Conservation (phyloP, 2,329 filamentous ascomycete species). For the Verticillium alfalfae region DNA sequence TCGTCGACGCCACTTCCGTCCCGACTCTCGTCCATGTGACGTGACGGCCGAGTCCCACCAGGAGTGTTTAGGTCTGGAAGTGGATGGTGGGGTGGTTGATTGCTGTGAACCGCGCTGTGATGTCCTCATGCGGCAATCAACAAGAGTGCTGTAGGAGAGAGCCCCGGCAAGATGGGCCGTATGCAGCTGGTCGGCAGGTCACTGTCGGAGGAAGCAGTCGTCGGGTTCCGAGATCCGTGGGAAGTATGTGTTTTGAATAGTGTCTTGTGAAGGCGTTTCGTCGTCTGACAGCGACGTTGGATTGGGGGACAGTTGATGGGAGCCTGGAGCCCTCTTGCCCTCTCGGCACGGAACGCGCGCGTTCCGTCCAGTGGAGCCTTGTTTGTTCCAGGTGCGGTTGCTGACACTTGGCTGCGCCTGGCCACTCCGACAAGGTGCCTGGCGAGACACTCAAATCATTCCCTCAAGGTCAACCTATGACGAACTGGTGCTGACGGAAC, state of each 20-base stretch:
- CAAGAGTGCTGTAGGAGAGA: background rate
- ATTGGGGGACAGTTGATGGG: background rate
- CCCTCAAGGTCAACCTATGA: no score
- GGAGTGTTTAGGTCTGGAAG: background rate
- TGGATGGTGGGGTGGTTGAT: background rate
- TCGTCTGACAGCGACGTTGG: background rate
- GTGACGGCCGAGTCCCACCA: background rate
- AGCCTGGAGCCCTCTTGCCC: background rate
- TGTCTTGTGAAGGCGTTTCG: background rate
- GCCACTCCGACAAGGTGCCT: no score
- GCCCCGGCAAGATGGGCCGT: background rate
- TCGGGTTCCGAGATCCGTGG: constrained; percentile 7
- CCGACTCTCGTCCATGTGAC: constrained; percentile 1
- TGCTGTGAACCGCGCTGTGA: background rate
- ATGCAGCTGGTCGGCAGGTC: background rate
- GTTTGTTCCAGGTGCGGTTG: background rate
- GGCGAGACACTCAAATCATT: no score
- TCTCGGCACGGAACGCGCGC: background rate
- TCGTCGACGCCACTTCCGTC: constrained; percentile 8
- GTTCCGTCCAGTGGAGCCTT: background rate
- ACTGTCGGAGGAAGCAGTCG: constrained; percentile 1
- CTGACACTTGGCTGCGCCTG: background rate
- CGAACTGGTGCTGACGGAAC: no score
- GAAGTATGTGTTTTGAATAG: background rate
- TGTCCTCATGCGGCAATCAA: background rate